Base-by-base conservation (phyloP, 1,139 yeast genomes). In the Nadsonia starkeyi-henricii region DNA sequence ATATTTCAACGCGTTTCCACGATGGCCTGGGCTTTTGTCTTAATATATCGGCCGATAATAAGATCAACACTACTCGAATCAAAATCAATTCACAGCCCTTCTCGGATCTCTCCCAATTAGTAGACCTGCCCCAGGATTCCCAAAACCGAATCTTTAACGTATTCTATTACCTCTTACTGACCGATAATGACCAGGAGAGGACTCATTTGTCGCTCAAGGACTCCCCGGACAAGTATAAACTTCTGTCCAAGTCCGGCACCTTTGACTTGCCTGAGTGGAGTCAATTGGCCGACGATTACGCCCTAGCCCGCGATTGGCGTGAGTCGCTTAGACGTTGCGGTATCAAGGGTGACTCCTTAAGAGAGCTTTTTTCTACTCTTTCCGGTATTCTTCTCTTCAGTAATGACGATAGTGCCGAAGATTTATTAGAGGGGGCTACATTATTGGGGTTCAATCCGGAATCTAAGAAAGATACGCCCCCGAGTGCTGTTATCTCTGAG, bases 271-370 rank as follows among this genome's bases (percentile, higher is more conserved):
- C 67, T 1, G 62, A 55, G 20, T 65, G 67, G 67, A 67, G 63
- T 41, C 57, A 58, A 33, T 60, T 57, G 49, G 60, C 69, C 1
- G 70, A 66, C 45, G 68, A 65, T 52, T 57, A 62, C 42, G 68
- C 69, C 1, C 52, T 65, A 28, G 70, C 71, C 5, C 62, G 63
- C 47, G 71, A 68, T 50, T 68, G 72, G 72, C 58, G 65, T 17
- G 67, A 65, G 48, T 65, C 69, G 8, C 56, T 65, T 26, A 50
- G 60, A 8, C 64, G 63, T 46, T 62, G 69, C 42, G 63, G 65
- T 2, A 57, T 68, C 48, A 59, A 62, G 45, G 67, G 63, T 19
- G 56, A 63, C 1, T 54, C 64, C 17, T 53, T 47, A 21, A 52
- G 68, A 17, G 63, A 43, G 7, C 42, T 63, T 28, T 50, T 63